Conservation (phyloP, 768 basidiomycete genomes). For the Psilocybe tampanensis region DNA sequence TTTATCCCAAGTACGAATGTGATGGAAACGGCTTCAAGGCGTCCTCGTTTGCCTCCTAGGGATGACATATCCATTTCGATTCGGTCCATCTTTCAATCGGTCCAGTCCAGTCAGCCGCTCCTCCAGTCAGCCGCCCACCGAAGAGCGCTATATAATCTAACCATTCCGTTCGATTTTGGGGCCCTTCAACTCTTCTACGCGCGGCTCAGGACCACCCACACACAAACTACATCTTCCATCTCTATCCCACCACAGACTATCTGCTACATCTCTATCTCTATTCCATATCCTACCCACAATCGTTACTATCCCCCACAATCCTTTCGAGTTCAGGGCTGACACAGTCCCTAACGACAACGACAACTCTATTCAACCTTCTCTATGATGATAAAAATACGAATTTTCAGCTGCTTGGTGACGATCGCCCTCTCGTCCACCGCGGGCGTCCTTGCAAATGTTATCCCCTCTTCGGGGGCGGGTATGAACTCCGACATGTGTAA, state of each 20-base stretch:
- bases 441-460: conserved; percentile 9
- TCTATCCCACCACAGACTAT: neutral
- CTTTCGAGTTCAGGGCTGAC: neutral
- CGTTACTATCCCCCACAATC: conserved; percentile 14
- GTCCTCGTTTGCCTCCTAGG: too few relatives aligned
- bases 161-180: neutral
- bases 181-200: neutral
- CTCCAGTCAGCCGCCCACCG: neutral
- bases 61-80: too few relatives aligned
- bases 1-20: too few relatives aligned
- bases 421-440: conserved; percentile 12
- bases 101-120: neutral
- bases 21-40: too few relatives aligned
- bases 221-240: neutral
- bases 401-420: conserved; percentile 15
- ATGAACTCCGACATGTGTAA: neutral
- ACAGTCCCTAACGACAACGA: neutral
- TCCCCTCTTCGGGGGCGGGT: conserved; percentile 4
- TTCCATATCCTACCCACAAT: conserved; percentile 10
- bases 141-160: neutral
- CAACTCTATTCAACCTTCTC: neutral
- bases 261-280: neutral
- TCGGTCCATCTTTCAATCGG: too few relatives aligned
- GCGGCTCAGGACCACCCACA: neutral
- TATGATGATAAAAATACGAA: conserved; percentile 14